Evolutionary conservation across 352 stramenopile genomes (phyloP).

Genomic region (Pythium utonaiense): DNA sequence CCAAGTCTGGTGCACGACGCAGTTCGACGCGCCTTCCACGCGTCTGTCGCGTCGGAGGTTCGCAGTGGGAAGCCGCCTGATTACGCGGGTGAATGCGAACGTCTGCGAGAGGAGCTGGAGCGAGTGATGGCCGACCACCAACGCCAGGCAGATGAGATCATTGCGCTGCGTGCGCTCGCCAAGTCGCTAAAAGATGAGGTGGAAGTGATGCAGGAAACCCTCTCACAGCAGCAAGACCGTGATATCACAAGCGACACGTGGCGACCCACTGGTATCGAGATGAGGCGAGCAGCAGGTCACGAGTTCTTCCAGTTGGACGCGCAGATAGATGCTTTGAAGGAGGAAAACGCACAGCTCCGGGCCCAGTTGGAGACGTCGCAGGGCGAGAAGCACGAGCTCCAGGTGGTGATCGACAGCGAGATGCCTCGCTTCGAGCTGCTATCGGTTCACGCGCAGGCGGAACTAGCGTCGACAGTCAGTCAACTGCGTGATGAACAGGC

Average conservation of each 20-base stretch:
- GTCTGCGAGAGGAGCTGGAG: constrained; percentile 47
- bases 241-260: neutral
- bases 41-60: neutral
- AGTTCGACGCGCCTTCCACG: constrained; percentile 1
- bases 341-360: constrained; percentile 34
- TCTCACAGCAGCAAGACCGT: neutral
- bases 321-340: constrained; percentile 37
- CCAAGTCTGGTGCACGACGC: constrained; percentile 19
- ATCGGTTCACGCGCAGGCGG: constrained; percentile 14
- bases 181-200: constrained; percentile 55
- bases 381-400: constrained; percentile 11
- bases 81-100: constrained; percentile 31
- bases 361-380: constrained; percentile 18
- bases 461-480: constrained; percentile 16
- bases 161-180: constrained; percentile 48
- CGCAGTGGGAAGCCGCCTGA: neutral
- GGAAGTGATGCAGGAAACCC: constrained; percentile 32
- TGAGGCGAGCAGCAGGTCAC: constrained; percentile 5
- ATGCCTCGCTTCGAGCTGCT: constrained; percentile 21
- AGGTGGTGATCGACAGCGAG: constrained; percentile 11
- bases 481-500: constrained; percentile 23
- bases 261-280: neutral
- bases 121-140: constrained; percentile 40
- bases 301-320: constrained; percentile 54
- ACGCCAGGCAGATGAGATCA: constrained; percentile 56